Conservation (phyloP, 2,329 filamentous ascomycete species). For the Ophiobolus disseminans region DNA sequence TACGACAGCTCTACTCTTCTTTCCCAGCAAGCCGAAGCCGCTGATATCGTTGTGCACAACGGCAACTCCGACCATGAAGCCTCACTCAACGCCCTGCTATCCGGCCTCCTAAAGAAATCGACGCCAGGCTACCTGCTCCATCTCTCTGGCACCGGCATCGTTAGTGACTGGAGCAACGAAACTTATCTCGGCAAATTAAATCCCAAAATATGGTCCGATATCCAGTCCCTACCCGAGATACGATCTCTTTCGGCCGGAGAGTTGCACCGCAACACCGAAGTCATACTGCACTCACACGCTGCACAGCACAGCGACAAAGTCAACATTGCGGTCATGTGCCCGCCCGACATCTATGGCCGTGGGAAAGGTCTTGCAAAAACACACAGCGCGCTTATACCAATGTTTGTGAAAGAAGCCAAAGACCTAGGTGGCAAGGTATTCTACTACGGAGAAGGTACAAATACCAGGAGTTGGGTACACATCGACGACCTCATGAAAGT, state of each 20-base stretch:
- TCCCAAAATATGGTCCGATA: conserved; percentile 63
- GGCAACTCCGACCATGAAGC: conserved; percentile 39
- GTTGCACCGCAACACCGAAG: conserved; percentile 71
- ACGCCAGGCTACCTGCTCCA: conserved; percentile 59
- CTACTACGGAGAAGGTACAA: conserved; percentile 63
- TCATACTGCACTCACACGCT: conserved; percentile 64
- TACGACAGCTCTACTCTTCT: conserved; percentile 56
- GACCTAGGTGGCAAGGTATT: conserved; percentile 50
- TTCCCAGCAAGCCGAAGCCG: conserved; percentile 53
- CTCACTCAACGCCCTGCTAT: conserved; percentile 56
- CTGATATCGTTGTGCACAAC: conserved; percentile 58
- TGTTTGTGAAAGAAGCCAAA: conserved; percentile 47
- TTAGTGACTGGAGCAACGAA: conserved; percentile 53
- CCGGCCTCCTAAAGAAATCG: conserved; percentile 57
- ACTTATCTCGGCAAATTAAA: conserved; percentile 31
- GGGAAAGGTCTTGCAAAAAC: conserved; percentile 62
- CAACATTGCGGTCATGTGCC: conserved; percentile 62
- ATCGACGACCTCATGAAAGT: conserved; percentile 67
- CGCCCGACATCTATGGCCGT: conserved; percentile 67
- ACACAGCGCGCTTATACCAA: conserved; percentile 52
- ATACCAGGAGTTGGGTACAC: conserved; percentile 62
- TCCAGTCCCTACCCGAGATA: conserved; percentile 59
- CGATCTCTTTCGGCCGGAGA: conserved; percentile 61
- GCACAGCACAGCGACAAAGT: conserved; percentile 51
- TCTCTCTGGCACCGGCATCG: conserved; percentile 62